Percentiles rank a stretch among this genome's conserved stretches.
phyloP scores from a whole-genome alignment of 2,329 filamentous ascomycete genomes.

The Coniochaeta hoffmannii region DNA sequence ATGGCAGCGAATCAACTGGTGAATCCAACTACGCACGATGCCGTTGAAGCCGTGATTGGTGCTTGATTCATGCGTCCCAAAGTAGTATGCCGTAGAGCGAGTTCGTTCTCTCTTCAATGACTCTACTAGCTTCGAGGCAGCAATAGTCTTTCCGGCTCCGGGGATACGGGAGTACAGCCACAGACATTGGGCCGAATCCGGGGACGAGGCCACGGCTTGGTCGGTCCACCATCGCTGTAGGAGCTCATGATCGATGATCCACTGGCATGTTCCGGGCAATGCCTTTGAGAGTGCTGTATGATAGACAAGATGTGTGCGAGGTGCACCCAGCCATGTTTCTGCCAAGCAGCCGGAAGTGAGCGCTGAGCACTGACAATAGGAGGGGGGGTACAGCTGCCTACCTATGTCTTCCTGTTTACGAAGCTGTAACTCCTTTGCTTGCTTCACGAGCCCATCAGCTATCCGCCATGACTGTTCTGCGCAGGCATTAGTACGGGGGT shows the following conservation, averaged over 20 bases:
- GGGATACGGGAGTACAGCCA: background rate
- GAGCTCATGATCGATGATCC: background rate
- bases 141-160: background rate
- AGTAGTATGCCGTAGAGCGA: background rate
- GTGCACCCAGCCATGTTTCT: background rate
- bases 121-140: background rate
- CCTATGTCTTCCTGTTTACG: background rate
- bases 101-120: background rate
- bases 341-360: background rate
- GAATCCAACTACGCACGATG: background rate
- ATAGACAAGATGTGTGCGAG: background rate
- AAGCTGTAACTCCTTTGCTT: background rate
- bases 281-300: background rate
- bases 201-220: background rate
- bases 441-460: background rate
- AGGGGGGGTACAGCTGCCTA: background rate
- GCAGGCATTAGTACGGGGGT: background rate
- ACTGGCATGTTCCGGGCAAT: background rate
- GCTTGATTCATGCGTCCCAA: background rate
- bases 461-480: background rate
- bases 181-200: background rate
- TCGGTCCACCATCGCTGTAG: background rate
- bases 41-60: background rate
- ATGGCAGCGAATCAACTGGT: background rate
- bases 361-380: background rate